These are phyloP conservation scores for Penicillium expansum DNA, from an alignment of 2,329 filamentous ascomycete species.

Conservation along the genomic window DNA sequence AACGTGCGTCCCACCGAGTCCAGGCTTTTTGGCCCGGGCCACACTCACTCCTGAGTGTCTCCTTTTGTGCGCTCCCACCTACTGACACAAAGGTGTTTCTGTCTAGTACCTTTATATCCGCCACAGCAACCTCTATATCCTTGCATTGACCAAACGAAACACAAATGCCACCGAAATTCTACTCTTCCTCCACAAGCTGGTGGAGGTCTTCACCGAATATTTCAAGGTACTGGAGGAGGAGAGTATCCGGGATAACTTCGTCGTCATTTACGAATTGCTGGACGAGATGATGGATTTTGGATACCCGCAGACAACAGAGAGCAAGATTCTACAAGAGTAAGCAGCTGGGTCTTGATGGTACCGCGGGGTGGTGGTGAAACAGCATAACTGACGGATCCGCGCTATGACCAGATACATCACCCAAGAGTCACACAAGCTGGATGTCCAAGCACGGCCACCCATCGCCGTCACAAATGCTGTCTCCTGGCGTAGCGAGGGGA, in stretches of 20 bases:
- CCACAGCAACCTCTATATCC: slow-evolving; percentile 98
- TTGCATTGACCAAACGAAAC: slow-evolving; percentile 96
- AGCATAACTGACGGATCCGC: background rate
- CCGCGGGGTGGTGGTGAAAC: background rate
- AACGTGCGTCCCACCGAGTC: slow-evolving; percentile 63
- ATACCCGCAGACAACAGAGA: slow-evolving; percentile 96
- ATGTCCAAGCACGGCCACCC: slow-evolving; percentile 90
- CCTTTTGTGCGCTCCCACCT: slow-evolving; percentile 14
- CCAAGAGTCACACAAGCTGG: slow-evolving; percentile 97
- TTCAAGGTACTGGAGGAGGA: slow-evolving; percentile 99
- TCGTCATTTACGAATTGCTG: slow-evolving; percentile 96
- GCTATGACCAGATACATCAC: slow-evolving; percentile 71
- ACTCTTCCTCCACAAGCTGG: slow-evolving; percentile 94
- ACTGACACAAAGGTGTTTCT: slow-evolving; percentile 10
- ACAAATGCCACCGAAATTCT: slow-evolving; percentile 98
- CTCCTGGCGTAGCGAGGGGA: slow-evolving; percentile 96
- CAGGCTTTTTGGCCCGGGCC: slow-evolving; percentile 1
- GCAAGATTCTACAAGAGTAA: slow-evolving; percentile 93
- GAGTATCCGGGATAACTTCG: slow-evolving; percentile 98
- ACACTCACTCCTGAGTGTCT: slow-evolving; percentile 10
- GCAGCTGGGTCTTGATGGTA: slow-evolving; percentile 11
- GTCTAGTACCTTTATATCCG: slow-evolving; percentile 93
- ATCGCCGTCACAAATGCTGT: slow-evolving; percentile 98
- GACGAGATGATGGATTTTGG: slow-evolving; percentile 99
- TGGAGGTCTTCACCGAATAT: slow-evolving; percentile 99